Evolutionary conservation across 345 rosid species (phyloP), one percentile per base, ranked within the genome.

Genomic region (Conringia planisiliqua): DNA sequence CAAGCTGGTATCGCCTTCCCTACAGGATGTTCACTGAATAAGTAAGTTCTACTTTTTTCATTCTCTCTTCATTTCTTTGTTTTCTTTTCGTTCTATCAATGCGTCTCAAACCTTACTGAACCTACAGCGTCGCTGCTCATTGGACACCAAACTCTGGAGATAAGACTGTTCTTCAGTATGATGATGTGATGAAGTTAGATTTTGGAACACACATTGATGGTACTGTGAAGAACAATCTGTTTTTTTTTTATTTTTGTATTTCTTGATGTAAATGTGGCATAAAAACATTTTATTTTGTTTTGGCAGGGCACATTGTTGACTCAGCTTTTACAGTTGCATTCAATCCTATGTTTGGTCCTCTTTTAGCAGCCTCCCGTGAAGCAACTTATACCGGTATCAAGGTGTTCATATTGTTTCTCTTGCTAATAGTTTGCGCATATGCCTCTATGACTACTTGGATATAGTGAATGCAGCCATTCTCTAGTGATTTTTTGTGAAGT

Each of bases 1-100:
- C 91, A 95, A 86, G 98, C 99, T 33, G 99, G 98, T 82, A 92
- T 92, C 68, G 97, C 97, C 68, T 95, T 95, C 79, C 99, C 97
- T 74, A 92, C 99, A 4, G 99, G 99, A 84, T 95, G 99, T 82
- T 92, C 96, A 55, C 72, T 90, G 77, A 90, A 94, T 72, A 88
- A 96, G 94, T 91, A 54, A 77, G 65, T 26, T 66, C 47, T 57
- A 39, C 24, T 17, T 4, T n/a, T 17, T 3, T 16, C 30, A 29
- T 35, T 39, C 14, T 54, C 27, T n/a, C 52, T 16, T 59, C 39
- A 27, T 27, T 36, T 61, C 42, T 40, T 63, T 59, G 16, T 16
- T 36, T 44, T 24, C 24, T 32, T 27, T 44, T 26, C 9, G 10
- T 57, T 67, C 38, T 2, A 10, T 57, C 40, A 65, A 36, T 3